Percentiles rank a stretch among this genome's conserved stretches.
These are phyloP conservation scores for Cladosporium oxysporum DNA, from an alignment of 2,329 filamentous ascomycete species.

Conservation along the genomic window DNA sequence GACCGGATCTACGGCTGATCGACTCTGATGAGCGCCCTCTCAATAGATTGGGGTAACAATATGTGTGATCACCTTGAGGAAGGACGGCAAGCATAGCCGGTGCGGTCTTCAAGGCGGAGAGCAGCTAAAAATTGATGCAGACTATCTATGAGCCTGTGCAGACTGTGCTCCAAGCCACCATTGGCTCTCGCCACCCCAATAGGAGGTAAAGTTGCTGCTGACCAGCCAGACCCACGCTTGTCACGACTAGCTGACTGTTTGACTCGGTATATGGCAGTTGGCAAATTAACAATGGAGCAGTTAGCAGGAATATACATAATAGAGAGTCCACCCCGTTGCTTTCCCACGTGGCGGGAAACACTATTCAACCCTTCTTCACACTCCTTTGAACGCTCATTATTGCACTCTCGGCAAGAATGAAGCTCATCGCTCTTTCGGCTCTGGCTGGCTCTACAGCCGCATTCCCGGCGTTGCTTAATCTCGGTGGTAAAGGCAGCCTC, in stretches of 20 bases:
- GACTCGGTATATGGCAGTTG: background rate
- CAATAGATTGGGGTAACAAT: background rate
- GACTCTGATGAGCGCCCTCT: background rate
- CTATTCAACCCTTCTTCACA: background rate
- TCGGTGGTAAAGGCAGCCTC: constrained; percentile 18
- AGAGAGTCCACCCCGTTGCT: background rate
- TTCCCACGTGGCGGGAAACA: background rate
- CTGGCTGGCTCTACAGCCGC: constrained; percentile 16
- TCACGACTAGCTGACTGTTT: background rate
- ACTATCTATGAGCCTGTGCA: background rate
- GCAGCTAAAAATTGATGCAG: background rate
- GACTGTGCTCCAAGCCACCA: background rate
- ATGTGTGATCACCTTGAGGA: too few relatives aligned
- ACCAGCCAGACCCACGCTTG: background rate
- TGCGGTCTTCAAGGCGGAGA: too few relatives aligned
- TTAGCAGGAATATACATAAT: background rate
- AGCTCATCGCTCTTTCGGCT: constrained; percentile 6
- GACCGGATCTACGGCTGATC: background rate
- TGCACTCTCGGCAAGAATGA: background rate
- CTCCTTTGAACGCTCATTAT: background rate
- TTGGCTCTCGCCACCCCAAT: background rate
- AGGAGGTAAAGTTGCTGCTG: background rate
- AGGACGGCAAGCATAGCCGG: background rate
- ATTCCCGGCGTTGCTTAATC: constrained; percentile 20
- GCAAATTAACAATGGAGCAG: background rate